A percentile compares a stretch with the other conserved stretches of the same genome.
These are phyloP conservation scores for Ogataea nitratoaversa DNA, from an alignment of 805 yeast species.

Conservation along the genomic window DNA sequence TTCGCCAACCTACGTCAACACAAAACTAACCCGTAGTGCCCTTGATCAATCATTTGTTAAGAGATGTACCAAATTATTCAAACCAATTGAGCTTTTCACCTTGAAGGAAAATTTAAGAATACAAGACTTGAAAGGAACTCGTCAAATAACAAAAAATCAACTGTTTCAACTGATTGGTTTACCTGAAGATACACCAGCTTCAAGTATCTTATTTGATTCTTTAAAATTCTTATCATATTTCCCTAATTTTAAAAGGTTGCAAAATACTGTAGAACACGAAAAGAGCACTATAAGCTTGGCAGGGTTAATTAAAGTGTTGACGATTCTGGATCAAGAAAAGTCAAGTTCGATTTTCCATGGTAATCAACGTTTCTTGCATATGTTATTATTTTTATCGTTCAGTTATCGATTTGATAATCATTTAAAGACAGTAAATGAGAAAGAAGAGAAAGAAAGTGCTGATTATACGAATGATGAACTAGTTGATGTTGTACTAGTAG, in stretches of 20 bases:
- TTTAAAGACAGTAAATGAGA: slow-evolving; percentile 6
- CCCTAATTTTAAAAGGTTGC: slow-evolving; percentile 16
- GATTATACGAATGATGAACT: slow-evolving; percentile 4
- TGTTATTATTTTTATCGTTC: slow-evolving; percentile 46
- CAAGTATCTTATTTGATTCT: slow-evolving; percentile 36
- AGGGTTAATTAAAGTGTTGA: slow-evolving; percentile 40
- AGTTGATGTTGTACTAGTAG: slow-evolving; percentile 20
- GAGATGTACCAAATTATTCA: slow-evolving; percentile 15
- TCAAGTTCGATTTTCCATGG: slow-evolving; percentile 33
- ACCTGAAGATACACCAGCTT: slow-evolving; percentile 31
- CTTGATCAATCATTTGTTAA: slow-evolving; percentile 16
- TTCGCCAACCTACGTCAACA: slow-evolving; percentile 6
- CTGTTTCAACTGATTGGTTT: slow-evolving; percentile 31
- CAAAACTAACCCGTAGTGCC: slow-evolving; percentile 12
- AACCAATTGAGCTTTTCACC: slow-evolving; percentile 22
- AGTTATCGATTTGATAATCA: slow-evolving; percentile 9
- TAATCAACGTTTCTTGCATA: slow-evolving; percentile 31
- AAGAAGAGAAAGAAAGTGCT: slow-evolving; percentile 5
- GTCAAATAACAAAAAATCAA: slow-evolving; percentile 23
- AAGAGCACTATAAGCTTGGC: slow-evolving; percentile 32
- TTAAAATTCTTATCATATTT: slow-evolving; percentile 34
- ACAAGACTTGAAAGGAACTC: slow-evolving; percentile 19
- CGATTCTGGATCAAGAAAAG: slow-evolving; percentile 42
- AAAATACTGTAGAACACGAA: background rate
- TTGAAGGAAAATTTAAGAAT: slow-evolving; percentile 21